A percentile compares a stretch with the other conserved stretches of the same genome.
These are phyloP conservation scores for Moesziomyces sp. DNA, from an alignment of 1,284 basidiomycete species.

Conservation along the genomic window DNA sequence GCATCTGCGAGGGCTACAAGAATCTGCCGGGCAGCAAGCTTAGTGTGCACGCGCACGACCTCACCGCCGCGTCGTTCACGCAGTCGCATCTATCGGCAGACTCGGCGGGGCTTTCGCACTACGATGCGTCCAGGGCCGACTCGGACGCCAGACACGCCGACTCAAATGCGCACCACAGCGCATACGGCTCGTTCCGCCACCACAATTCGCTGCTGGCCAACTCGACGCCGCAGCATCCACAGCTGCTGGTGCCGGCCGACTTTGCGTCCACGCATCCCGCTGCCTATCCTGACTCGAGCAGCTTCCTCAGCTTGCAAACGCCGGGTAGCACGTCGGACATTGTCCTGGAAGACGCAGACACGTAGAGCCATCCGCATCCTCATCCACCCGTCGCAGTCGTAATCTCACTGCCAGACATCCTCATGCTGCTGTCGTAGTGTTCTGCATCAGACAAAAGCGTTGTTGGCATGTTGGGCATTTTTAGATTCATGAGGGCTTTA, in stretches of 20 bases:
- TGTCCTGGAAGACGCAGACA: conserved; percentile 27
- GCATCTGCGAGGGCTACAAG: conserved; percentile 52
- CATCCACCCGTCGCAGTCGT: not conserved
- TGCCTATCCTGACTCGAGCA: conserved; percentile 8
- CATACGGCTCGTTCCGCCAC: not conserved
- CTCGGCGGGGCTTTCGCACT: not conserved
- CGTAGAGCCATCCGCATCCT: too few species aligned
- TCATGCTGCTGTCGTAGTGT: not conserved
- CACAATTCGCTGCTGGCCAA: conserved; percentile 10
- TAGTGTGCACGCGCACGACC: conserved; percentile 16
- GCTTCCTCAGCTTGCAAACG: conserved; percentile 23
- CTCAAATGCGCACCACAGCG: not conserved
- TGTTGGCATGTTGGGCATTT: not conserved
- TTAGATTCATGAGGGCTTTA: not conserved
- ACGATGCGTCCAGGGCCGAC: conserved; percentile 6
- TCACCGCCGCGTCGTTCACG: conserved; percentile 10
- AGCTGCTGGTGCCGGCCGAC: conserved; percentile 17
- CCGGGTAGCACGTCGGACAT: conserved; percentile 12
- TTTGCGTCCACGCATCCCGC: conserved; percentile 23
- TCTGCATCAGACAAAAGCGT: not conserved
- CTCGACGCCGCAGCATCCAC: conserved; percentile 7
- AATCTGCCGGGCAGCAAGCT: conserved; percentile 30
- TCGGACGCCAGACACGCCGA: conserved; percentile 1
- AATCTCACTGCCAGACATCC: not conserved
- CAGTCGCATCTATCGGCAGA: conserved; percentile 15